Evolutionary conservation across 257 asterid genomes (phyloP).

Genomic region (Solanum ahanhuiri): DNA sequence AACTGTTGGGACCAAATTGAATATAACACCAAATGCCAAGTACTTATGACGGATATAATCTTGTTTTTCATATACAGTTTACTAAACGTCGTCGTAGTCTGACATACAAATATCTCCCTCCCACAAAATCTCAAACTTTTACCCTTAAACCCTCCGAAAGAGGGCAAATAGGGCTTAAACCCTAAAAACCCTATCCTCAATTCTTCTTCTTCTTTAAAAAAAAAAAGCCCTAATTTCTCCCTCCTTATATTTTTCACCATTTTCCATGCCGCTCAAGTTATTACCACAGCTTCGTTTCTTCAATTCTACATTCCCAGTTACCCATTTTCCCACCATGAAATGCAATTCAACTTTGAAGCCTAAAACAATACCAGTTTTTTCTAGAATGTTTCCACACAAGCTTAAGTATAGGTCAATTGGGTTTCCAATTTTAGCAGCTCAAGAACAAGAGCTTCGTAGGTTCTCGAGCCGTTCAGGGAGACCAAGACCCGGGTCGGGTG

Average conservation of each 20-base stretch:
- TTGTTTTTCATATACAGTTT: not conserved
- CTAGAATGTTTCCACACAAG: constrained; percentile 53
- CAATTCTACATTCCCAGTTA: constrained; percentile 10
- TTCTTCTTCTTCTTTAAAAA: not conserved
- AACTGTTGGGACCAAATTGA: not conserved
- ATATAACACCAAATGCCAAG: not conserved
- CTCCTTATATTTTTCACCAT: not conserved
- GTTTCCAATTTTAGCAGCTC: constrained; percentile 13
- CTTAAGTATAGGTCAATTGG: constrained; percentile 27
- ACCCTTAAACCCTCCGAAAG: not conserved
- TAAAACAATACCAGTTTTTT: constrained; percentile 33
- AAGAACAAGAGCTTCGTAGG: constrained; percentile 6
- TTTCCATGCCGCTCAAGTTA: constrained; percentile 44
- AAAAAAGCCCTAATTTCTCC: constrained; percentile 8
- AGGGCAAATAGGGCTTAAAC: constrained; percentile 30
- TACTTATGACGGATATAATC: not conserved
- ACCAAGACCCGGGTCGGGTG: constrained; percentile 21
- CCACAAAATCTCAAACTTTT: not conserved
- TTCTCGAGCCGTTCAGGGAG: constrained; percentile 33
- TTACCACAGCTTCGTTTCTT: constrained; percentile 29
- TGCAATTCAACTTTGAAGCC: constrained; percentile 3
- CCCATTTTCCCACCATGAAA: constrained; percentile 19
- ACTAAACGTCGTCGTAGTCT: not conserved
- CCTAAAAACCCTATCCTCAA: constrained; percentile 22
- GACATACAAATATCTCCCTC: not conserved